Evolutionary conservation across 768 basidiomycete species (phyloP), one percentile per base, ranked within the genome.

Genomic region (Ephemerocybe angulata): DNA sequence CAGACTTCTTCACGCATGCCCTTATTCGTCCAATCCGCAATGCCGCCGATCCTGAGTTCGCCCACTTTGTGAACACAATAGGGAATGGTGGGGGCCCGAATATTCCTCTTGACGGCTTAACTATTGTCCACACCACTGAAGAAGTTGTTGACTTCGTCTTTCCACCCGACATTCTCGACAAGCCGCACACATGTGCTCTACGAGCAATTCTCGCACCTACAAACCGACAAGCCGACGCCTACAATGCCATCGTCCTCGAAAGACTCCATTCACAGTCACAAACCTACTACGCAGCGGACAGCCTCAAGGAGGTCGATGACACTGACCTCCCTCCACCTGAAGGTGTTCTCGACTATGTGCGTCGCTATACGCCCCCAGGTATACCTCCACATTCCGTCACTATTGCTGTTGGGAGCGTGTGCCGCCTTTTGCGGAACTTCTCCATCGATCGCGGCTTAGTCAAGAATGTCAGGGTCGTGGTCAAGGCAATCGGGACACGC

Each of bases 131-230:
- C 3, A 17, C 13, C 2, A 31, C 12, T 4, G 48, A 35, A 7
- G 12, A 1, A 1, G n/a, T 50, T 13, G 29, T 29, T 19, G 2
- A 50, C 31, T 50, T 50, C 19, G 31, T 33, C 8, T 50, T 50
- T 24, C 48, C 48, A 3, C 3, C 17, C n/a, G 21, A 33, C 1
- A 50, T 35, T 24, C 2, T 50, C 1, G 10, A 6, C 1, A 11
- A 50, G 10, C 48, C 48, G 8, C 15, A 8, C 3, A 1, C 1
- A 8, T 50, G 72, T 43, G 54, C 70, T 6, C 52, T 54, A 31
- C 67, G 69, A 8, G 60, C 68, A 0, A 72, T 77, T 56, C 67
- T 78, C 11, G 69, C 71, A 0, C 74, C 73, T 7, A 71, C 67
- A 6, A 76, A 76, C 52, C 35, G 40, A 0, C 67, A 72, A 43